Conservation (phyloP, 768 basidiomycete species). For the Serpula lacrymans region DNA sequence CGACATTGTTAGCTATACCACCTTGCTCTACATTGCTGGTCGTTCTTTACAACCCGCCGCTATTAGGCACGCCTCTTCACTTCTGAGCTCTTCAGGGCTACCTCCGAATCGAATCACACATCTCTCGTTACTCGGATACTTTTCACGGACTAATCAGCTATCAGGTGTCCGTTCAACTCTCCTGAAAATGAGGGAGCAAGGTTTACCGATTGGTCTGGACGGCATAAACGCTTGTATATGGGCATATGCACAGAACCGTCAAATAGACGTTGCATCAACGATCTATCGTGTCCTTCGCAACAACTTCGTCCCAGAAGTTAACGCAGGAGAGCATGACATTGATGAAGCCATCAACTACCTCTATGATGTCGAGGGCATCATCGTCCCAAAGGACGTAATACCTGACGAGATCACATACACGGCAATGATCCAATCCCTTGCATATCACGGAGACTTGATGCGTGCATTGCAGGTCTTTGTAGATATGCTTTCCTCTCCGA, state of each 20-base stretch:
- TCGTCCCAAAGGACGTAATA: slow-evolving; percentile 36
- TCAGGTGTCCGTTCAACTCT: slow-evolving; percentile 55
- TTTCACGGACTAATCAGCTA: slow-evolving; percentile 44
- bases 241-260: slow-evolving; percentile 56
- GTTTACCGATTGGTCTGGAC: slow-evolving; percentile 53
- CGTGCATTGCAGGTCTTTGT: slow-evolving; percentile 54
- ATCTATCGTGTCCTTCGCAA: slow-evolving; percentile 66
- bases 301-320: slow-evolving; percentile 39
- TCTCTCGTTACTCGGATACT: slow-evolving; percentile 56
- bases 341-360: slow-evolving; percentile 37
- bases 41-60: slow-evolving; percentile 41
- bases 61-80: slow-evolving; percentile 48
- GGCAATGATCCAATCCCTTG: slow-evolving; percentile 61
- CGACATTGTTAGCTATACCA: slow-evolving; percentile 68
- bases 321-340: slow-evolving; percentile 33
- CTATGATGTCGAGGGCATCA: slow-evolving; percentile 40
- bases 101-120: slow-evolving; percentile 61
- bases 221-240: slow-evolving; percentile 70
- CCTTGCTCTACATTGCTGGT: slow-evolving; percentile 60
- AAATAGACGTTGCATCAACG: slow-evolving; percentile 50
- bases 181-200: slow-evolving; percentile 47
- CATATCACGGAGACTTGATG: slow-evolving; percentile 67
- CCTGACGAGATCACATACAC: slow-evolving; percentile 71
- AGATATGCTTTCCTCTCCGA: slow-evolving; percentile 59
- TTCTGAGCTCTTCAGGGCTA: slow-evolving; percentile 53